A percentile compares a stretch with the other conserved stretches of the same genome.
Conservation (phyloP, 164 flowering plant genomes). For the Pachysandra terminalis region DNA sequence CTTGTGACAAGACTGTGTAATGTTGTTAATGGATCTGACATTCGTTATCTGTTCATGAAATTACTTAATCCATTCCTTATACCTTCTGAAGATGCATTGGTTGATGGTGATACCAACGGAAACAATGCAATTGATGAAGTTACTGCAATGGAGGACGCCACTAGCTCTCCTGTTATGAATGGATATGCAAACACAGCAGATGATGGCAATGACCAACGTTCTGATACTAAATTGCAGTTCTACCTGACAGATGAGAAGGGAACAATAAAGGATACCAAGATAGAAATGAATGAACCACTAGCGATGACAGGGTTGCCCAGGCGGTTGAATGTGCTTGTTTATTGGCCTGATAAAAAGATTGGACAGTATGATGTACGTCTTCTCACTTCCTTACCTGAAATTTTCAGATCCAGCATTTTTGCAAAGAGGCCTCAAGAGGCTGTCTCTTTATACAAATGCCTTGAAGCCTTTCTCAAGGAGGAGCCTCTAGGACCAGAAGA, state of each 20-base stretch:
- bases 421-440: conserved; percentile 67
- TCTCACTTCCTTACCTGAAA: conserved; percentile 61
- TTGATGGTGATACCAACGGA: conserved; percentile 23
- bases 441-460: conserved; percentile 78
- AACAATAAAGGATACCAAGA: conserved; percentile 29
- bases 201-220: conserved; percentile 18
- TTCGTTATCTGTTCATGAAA: conserved; percentile 41
- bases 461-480: conserved; percentile 92
- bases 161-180: conserved; percentile 16
- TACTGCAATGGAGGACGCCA: conserved; percentile 23
- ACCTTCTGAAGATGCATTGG: conserved; percentile 21
- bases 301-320: conserved; percentile 20
- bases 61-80: conserved; percentile 51
- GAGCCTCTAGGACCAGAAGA: conserved; percentile 99
- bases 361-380: conserved; percentile 45
- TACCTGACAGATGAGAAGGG: conserved; percentile 69
- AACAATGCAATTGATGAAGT: conserved; percentile 25
- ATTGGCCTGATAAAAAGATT: conserved; percentile 57
- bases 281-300: conserved; percentile 46
- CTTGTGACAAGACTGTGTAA: conserved; percentile 47
- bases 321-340: conserved; percentile 53
- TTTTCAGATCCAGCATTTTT: conserved; percentile 59
- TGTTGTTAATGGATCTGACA: conserved; percentile 50
- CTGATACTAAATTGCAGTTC: conserved; percentile 47
- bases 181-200: conserved; percentile 17